phyloP scores from a whole-genome alignment of 495 filamentous ascomycete genomes.

The Pseudevernia furfuracea region DNA sequence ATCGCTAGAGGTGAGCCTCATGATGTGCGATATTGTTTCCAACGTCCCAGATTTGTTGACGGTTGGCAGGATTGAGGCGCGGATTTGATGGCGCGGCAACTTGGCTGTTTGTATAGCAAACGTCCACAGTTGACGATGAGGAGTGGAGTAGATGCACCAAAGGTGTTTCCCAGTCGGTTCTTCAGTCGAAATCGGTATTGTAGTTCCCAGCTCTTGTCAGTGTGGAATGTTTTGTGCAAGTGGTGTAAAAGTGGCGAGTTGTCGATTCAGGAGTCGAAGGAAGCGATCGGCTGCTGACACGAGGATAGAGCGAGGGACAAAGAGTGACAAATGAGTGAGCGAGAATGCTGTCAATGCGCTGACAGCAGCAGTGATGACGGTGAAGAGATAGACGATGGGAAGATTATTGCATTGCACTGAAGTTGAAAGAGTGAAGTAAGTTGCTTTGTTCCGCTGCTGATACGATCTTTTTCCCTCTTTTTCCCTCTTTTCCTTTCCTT shows the following conservation, averaged over 20 bases:
- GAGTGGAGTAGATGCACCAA: not conserved
- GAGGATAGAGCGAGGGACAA: not conserved
- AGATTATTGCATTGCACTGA: too few species aligned
- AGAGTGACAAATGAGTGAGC: not conserved
- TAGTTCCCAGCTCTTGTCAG: not conserved
- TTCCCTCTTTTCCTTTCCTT: too few species aligned
- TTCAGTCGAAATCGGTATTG: not conserved
- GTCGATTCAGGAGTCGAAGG: not conserved
- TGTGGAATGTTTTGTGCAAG: not conserved
- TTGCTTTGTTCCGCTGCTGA: constrained; percentile 5
- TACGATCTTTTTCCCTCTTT: too few species aligned
- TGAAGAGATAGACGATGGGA: not conserved
- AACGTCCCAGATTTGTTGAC: not conserved
- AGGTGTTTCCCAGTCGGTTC: not conserved
- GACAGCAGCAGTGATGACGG: not conserved
- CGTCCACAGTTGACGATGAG: not conserved
- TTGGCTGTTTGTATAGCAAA: not conserved
- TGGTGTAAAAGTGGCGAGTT: not conserved
- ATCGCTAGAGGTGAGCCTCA: constrained; percentile 2
- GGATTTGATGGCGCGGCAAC: not conserved
- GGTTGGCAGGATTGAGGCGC: not conserved
- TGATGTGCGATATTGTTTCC: not conserved
- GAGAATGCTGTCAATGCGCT: not conserved
- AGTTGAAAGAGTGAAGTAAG: not conserved
- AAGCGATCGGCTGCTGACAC: not conserved